phyloP scores from a whole-genome alignment of 768 basidiomycete species.

The Leccinum rimulosum region DNA sequence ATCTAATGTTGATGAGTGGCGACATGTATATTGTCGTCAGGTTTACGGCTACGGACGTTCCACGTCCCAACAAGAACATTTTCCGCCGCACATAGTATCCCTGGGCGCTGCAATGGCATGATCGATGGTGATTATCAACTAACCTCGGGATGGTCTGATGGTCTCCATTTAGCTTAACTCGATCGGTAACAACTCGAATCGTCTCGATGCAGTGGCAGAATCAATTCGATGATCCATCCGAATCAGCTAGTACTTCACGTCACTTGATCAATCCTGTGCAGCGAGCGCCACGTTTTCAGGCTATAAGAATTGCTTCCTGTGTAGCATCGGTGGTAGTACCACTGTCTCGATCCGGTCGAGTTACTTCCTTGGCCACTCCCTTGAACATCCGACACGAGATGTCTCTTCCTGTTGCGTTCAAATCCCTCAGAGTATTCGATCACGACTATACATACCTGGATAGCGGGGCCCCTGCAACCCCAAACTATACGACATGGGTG shows the following conservation, averaged over 20 bases:
- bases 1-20: background rate
- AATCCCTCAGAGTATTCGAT: slow-evolving; percentile 14
- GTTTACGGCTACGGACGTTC: background rate
- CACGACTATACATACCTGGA: slow-evolving; percentile 23
- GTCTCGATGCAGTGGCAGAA: background rate
- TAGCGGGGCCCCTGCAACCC: slow-evolving; percentile 18
- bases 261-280: background rate
- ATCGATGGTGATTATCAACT: background rate
- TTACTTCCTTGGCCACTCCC: background rate
- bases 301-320: background rate
- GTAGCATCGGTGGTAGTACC: background rate
- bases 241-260: background rate
- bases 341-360: background rate
- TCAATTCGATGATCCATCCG: background rate
- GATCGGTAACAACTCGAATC: background rate
- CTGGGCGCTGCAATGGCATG: background rate
- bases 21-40: background rate
- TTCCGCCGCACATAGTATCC: background rate
- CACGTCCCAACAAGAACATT: background rate
- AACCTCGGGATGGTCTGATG: background rate
- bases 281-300: background rate
- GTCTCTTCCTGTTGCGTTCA: slow-evolving; percentile 1
- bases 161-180: no score
- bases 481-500: slow-evolving; percentile 22
- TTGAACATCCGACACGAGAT: background rate